Conservation (phyloP, 345 rosid species). For the Melaleuca quinquenervia region DNA sequence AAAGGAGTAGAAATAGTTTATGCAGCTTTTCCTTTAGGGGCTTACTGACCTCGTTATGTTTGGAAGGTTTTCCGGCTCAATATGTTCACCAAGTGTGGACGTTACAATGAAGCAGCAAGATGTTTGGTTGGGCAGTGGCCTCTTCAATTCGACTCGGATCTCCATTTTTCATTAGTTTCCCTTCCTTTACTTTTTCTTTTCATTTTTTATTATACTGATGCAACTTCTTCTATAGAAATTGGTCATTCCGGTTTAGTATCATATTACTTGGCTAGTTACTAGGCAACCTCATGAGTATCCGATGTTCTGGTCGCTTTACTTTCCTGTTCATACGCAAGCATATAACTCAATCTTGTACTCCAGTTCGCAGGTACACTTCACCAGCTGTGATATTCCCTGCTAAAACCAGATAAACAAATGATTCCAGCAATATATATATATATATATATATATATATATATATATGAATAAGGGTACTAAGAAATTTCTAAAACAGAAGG, state of each 20-base stretch:
- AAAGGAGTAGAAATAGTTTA: no score
- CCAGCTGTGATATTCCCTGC: constrained; percentile 46
- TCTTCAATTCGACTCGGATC: not conserved
- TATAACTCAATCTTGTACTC: constrained; percentile 31
- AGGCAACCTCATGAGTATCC: constrained; percentile 7
- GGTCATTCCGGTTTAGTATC: constrained; percentile 28
- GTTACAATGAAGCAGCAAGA: not conserved
- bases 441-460: no score
- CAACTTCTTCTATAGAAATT: constrained; percentile 5
- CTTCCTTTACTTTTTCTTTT: not conserved
- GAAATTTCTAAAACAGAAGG: not conserved
- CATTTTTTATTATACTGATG: not conserved
- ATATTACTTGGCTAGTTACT: not conserved
- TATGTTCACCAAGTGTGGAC: not conserved
- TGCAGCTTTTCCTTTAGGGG: not conserved
- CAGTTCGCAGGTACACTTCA: constrained; percentile 54
- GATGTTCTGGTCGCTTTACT: not conserved
- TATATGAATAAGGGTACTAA: not conserved
- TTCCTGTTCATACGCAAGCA: not conserved
- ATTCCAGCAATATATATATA: not conserved
- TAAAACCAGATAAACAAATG: constrained; percentile 3
- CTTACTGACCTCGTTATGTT: not conserved
- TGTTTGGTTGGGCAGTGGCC: not conserved
- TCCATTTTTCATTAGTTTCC: not conserved
- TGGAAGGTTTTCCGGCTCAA: not conserved